Conservation (phyloP, 345 rosid genomes). For the Populus alba region DNA sequence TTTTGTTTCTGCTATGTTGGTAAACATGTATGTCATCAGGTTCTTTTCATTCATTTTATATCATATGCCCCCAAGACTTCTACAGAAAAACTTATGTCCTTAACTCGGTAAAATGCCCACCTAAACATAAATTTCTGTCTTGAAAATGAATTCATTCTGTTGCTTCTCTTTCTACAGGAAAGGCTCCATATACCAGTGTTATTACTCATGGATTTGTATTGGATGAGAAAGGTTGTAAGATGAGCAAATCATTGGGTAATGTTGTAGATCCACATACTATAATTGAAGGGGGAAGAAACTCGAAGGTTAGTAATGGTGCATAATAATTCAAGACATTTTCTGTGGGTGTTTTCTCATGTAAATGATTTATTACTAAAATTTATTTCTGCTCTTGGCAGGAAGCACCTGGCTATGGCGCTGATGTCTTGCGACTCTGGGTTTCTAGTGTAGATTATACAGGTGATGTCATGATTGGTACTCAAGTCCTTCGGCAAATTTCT, state of each 20-base stretch:
- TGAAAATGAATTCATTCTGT: background rate
- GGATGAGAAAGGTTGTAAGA: conserved; percentile 94
- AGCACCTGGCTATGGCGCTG: conserved; percentile 92
- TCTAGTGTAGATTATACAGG: conserved; percentile 93
- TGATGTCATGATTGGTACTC: conserved; percentile 84
- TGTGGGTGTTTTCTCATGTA: background rate
- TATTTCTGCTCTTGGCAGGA: conserved; percentile 53
- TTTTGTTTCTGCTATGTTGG: conserved; percentile 6
- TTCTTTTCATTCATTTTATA: conserved; percentile 8
- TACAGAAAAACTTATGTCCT: background rate
- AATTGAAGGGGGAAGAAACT: conserved; percentile 82
- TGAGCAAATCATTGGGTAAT: conserved; percentile 96
- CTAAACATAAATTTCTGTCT: background rate
- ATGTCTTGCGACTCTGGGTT: conserved; percentile 94
- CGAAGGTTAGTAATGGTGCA: conserved; percentile 49
- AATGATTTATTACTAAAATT: conserved; percentile 11
- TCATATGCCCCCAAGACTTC: background rate
- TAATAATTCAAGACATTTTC: conserved; percentile 4
- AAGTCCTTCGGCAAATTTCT: conserved; percentile 82
- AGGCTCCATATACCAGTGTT: conserved; percentile 77
- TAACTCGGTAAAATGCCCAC: background rate
- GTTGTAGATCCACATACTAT: conserved; percentile 80
- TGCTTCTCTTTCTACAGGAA: conserved; percentile 50
- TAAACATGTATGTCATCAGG: background rate
- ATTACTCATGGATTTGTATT: conserved; percentile 95